These are phyloP conservation scores for Vigna mungo DNA, from an alignment of 306 rosid genomes.

Conservation along the genomic window DNA sequence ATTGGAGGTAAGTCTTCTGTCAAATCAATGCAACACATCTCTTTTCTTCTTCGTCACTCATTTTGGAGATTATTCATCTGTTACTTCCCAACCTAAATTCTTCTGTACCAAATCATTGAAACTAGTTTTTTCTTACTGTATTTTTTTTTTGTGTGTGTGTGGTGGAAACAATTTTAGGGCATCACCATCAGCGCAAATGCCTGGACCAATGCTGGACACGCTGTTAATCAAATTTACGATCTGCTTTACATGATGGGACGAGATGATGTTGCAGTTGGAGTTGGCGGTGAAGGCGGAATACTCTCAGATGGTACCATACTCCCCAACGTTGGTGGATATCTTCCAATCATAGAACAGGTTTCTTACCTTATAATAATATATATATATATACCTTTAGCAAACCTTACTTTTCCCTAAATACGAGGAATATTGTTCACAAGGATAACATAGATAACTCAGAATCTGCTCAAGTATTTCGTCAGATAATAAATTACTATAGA, in stretches of 20 bases:
- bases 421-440: too few species aligned
- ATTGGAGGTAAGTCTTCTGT: conserved; percentile 57
- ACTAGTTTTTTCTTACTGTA: too few species aligned
- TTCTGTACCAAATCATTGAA: too few species aligned
- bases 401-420: too few species aligned
- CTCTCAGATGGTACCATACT: conserved; percentile 64
- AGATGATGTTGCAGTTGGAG: conserved; percentile 81
- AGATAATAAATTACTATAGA: too few species aligned
- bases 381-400: too few species aligned
- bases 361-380: neutral
- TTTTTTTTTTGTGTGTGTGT: too few species aligned
- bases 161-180: conserved; percentile 59
- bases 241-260: conserved; percentile 90
- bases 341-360: conserved; percentile 87
- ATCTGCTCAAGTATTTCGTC: too few species aligned
- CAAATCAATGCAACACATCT: neutral
- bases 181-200: conserved; percentile 73
- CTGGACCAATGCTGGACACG: conserved; percentile 79
- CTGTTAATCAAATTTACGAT: conserved; percentile 89
- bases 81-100: too few species aligned
- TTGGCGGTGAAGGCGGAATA: conserved; percentile 95
- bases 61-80: too few species aligned
- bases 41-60: too few species aligned
- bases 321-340: conserved; percentile 90
- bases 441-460: too few species aligned